Base-by-base conservation (phyloP, 2,329 filamentous ascomycete species). In the Trichoderma pleuroti region DNA sequence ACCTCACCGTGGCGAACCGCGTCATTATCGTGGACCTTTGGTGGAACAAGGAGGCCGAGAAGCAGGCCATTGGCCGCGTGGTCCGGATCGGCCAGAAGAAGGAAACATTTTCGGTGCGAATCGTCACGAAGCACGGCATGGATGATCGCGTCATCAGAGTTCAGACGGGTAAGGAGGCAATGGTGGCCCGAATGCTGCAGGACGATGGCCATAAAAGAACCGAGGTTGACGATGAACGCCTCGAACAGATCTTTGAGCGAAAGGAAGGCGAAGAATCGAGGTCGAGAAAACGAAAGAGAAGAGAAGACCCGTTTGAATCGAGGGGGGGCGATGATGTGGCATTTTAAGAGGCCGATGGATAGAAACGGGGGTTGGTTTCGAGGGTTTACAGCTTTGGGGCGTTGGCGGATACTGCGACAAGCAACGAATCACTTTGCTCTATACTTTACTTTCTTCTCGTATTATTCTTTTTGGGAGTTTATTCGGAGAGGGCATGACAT, bases 41-140 rank as follows among this genome's bases (percentile, higher is more conserved):
- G 86, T 93, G 88, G 88, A 92, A 93, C 70, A 78, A 78, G 1
- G 82, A 84, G 0, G 78, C 83, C 0, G 90, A 93, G 74, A 81
- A 88, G n/a, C 91, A 93, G 74, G 90, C 87, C 0, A 85, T 85
- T 49, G 81, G 81, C 1, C 86, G 92, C 0, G 86, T 93, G 0
- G 87, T 86, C 74, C 85, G 92, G 6, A 88, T 90, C 3, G 91
- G 91, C 0, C 66, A 69, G 18, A n/a, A 59, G 9, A 70, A 70
- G 5, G 11, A 21, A 0, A 49, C 68, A 11, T 67, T 32, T 14
- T 52, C 46, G 3, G 62, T 65, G 32, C 62, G 62, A 1, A 65
- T 65, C 21, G 16, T 65, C 4, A 65, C 62, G 2, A 65, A 39
- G 2, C 62, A 65, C 12, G 1, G 7, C 3, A 39, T 56, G 46